phyloP scores from a whole-genome alignment of 2,329 filamentous ascomycete genomes.

The Fusarium subtropicale region DNA sequence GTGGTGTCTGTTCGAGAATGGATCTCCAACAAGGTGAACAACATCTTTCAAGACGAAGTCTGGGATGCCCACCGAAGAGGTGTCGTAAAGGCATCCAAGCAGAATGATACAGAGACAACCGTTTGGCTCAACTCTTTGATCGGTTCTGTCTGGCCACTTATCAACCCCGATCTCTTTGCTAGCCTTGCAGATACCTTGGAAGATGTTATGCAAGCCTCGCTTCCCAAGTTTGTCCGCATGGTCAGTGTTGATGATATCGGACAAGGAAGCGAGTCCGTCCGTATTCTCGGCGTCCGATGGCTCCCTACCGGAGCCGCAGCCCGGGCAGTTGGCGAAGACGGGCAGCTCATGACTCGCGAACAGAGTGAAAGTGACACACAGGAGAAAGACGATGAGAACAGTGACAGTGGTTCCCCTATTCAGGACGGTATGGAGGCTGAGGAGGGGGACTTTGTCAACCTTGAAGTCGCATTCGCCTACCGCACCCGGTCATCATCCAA shows the following conservation, averaged over 20 bases:
- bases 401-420: slow-evolving; percentile 51
- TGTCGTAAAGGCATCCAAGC: slow-evolving; percentile 55
- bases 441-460: slow-evolving; percentile 81
- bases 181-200: slow-evolving; percentile 77
- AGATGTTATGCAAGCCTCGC: slow-evolving; percentile 82
- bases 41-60: slow-evolving; percentile 74
- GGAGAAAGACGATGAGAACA: slow-evolving; percentile 52
- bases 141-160: slow-evolving; percentile 76
- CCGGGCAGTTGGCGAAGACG: slow-evolving; percentile 68
- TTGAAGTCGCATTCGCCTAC: slow-evolving; percentile 81
- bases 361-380: slow-evolving; percentile 50
- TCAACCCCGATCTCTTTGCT: slow-evolving; percentile 80
- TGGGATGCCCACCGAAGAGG: slow-evolving; percentile 73
- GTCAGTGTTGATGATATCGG: slow-evolving; percentile 80
- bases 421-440: slow-evolving; percentile 77
- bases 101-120: slow-evolving; percentile 70
- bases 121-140: slow-evolving; percentile 79
- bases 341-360: slow-evolving; percentile 61
- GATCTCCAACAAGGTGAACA: slow-evolving; percentile 69
- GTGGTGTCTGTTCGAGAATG: slow-evolving; percentile 66
- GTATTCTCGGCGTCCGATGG: slow-evolving; percentile 78
- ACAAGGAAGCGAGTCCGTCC: slow-evolving; percentile 77
- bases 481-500: slow-evolving; percentile 70
- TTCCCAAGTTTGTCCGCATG: slow-evolving; percentile 77
- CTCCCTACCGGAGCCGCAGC: slow-evolving; percentile 77